A percentile compares a stretch with the other conserved stretches of the same genome.
phyloP scores from a whole-genome alignment of 2,329 filamentous ascomycete species.

The Epichloe sibirici region DNA sequence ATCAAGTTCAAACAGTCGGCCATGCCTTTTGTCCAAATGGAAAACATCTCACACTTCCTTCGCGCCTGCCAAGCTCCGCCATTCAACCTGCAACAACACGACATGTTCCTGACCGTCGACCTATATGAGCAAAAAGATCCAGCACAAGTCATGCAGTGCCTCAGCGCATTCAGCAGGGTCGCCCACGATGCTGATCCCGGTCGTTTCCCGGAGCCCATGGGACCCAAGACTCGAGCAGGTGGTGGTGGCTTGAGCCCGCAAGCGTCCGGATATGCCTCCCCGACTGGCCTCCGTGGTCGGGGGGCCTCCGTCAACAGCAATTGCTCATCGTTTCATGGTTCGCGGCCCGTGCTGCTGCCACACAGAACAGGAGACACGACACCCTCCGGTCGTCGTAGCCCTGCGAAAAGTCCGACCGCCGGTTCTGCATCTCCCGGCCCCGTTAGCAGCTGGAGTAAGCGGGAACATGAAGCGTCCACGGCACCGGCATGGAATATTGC shows the following conservation, averaged over 20 bases:
- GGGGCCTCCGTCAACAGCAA: conserved; percentile 47
- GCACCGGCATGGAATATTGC: conserved; percentile 95
- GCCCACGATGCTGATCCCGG: conserved; percentile 64
- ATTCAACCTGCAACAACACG: conserved; percentile 79
- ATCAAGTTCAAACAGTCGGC: conserved; percentile 82
- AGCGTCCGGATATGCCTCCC: conserved; percentile 43
- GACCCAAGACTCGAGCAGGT: conserved; percentile 47
- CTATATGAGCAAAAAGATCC: conserved; percentile 93
- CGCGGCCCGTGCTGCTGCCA: conserved; percentile 26
- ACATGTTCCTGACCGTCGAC: conserved; percentile 94
- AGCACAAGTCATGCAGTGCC: conserved; percentile 85
- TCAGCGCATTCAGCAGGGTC: conserved; percentile 81
- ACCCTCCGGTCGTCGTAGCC: conserved; percentile 45
- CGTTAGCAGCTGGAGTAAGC: conserved; percentile 85
- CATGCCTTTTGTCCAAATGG: conserved; percentile 99
- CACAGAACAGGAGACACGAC: conserved; percentile 40
- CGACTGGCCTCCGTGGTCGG: conserved; percentile 31
- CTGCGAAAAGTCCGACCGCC: conserved; percentile 42
- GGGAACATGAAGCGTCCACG: conserved; percentile 65
- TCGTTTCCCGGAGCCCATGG: conserved; percentile 64
- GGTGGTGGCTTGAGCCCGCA: conserved; percentile 50
- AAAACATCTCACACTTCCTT: conserved; percentile 96
- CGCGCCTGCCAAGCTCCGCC: conserved; percentile 76
- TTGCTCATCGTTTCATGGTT: conserved; percentile 36
- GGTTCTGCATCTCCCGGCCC: conserved; percentile 39